Base-by-base conservation (phyloP, 2,329 filamentous ascomycete genomes). In the Cyphellophora attinorum region DNA sequence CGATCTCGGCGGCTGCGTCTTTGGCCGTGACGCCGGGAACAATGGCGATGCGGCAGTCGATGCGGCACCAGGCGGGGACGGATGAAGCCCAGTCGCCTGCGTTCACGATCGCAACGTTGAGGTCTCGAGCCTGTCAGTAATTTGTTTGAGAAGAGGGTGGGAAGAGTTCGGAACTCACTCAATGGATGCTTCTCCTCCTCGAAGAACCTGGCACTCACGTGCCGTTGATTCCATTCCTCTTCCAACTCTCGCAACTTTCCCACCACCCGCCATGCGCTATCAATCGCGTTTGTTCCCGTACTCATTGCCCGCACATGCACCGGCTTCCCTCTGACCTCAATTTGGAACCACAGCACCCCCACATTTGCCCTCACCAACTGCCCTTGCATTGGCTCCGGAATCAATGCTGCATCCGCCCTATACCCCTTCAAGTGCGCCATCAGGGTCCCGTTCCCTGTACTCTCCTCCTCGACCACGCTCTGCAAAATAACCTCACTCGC, bases 381-480 rank as follows among this genome's bases (percentile, higher is more conserved):
- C 19, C 42, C 42, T n/a, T 40, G 33, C 17, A 39, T 29, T 6
- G 42, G 40, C 19, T 45, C 42, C 5, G 42, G 42, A 30, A 45
- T 40, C 19, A 45, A 31, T 15, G 37, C 42, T 11, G 40, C 42
- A 18, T 45, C 42, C 6, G 42, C 42, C 35, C 41, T 45, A 31
- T 45, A 45, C 3, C 42, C 42, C 27, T 45, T 45, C 21, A 45
- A 14, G 29, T 42, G 42, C 5, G 42, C 42, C 42, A 42, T 45
- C 18, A 45, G 14, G 6, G 42, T 45, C 17, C 42, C 42, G 28
- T 45, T 45, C 35, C 42, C 42, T 6, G 42, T 45, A 4, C 39
- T 42, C 19, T 45, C 39, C 31, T 45, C 42, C 30, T 45, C 42
- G 15, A 37, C 33, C 6, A 45, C 42, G 15, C 37, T 37, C 35